Base-by-base conservation (phyloP, 2,329 filamentous ascomycete genomes). In the Neurospora sp. region DNA sequence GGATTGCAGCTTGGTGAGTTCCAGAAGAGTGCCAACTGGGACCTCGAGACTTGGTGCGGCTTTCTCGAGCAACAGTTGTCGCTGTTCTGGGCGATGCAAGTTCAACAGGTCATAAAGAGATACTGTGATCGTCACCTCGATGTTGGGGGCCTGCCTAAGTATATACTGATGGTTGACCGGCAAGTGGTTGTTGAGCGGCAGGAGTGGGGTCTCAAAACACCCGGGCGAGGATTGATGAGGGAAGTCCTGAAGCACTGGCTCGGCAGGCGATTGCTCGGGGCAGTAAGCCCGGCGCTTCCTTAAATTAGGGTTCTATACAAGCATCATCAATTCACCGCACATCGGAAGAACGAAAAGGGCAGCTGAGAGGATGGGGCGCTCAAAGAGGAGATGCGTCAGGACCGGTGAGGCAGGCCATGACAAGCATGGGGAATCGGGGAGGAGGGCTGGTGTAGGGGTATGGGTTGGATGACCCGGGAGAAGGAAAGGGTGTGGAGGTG, bases 271-370 rank as follows among this genome's bases (percentile, higher is more conserved):
- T 74, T 80, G 79, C 72, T 79, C 80, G 70, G 78, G 77, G 76
- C 77, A 78, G 75, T 80, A 80, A 73, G 79, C 78, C 78, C 82
- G 80, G 71, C 82, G 82, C 78, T 82, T 83, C 78, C 81, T 83
- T 73, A 81, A 77, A 73, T 75, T 74, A 72, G 72, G 70, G 70
- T 78, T 76, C 78, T 79, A 76, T 72, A 76, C 67, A 75, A 76
- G 69, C 73, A 79, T 81, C 75, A 82, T 83, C 77, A 83, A 80
- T 79, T 78, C 75, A 80, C 78, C 76, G 78, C 77, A 78, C 77
- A 77, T 79, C 78, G 76, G 75, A 75, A 75, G 52, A 75, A 76
- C 71, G 69, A 74, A 71, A 73, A 73, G 71, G 74, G 74, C 76
- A 74, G 71, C 75, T 71, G 72, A 71, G 68, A 70, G 67, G 69